phyloP scores from a whole-genome alignment of 1,139 yeast genomes.

The Yamadazyma dushanensis region DNA sequence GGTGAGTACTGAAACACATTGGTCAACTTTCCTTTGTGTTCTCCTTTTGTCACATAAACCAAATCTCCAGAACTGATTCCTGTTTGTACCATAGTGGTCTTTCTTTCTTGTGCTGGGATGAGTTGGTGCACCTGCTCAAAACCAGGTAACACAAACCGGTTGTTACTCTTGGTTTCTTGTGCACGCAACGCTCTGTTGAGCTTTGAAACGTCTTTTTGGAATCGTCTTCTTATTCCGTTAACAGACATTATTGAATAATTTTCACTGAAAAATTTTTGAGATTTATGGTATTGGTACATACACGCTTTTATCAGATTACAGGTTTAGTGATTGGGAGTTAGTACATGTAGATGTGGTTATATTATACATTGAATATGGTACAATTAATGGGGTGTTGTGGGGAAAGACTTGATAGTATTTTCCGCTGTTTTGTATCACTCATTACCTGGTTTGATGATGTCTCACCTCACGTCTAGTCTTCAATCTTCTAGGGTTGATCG shows the following conservation, averaged over 20 bases:
- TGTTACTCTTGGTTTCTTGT: constrained; percentile 24
- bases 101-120: constrained; percentile 29
- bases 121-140: constrained; percentile 28
- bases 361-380: too few relatives aligned
- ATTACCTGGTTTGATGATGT: too few relatives aligned
- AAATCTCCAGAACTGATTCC: constrained; percentile 45
- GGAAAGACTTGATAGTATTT: too few relatives aligned
- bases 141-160: constrained; percentile 36
- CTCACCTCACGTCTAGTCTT: too few relatives aligned
- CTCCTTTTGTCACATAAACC: constrained; percentile 61
- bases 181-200: constrained; percentile 33
- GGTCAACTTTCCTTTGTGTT: constrained; percentile 70
- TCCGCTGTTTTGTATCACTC: too few relatives aligned
- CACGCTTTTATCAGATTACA: too few relatives aligned
- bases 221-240: constrained; percentile 36
- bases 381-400: too few relatives aligned
- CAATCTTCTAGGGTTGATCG: not conserved
- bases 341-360: not conserved
- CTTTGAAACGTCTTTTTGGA: constrained; percentile 36
- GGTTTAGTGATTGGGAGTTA: too few relatives aligned
- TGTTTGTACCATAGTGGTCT: constrained; percentile 27
- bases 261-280: constrained; percentile 2
- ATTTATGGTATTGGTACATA: too few relatives aligned
- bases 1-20: constrained; percentile 38
- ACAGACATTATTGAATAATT: constrained; percentile 34